Evolutionary conservation across 1,139 yeast species (phyloP).

Genomic region (Geotrichum klebahnii): DNA sequence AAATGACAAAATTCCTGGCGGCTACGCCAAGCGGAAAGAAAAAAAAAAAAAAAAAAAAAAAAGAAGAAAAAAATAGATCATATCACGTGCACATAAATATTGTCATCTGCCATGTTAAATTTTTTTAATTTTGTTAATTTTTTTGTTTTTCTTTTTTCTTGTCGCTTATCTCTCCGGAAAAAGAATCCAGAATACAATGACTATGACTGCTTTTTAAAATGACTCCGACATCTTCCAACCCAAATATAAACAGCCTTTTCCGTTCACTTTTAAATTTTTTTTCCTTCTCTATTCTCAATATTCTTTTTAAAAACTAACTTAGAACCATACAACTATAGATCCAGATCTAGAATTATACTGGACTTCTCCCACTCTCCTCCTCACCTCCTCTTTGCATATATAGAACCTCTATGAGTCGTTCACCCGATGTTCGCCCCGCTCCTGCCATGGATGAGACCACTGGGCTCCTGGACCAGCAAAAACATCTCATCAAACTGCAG

Average conservation of each 20-base stretch:
- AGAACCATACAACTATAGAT: background rate
- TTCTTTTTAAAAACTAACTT: too few species aligned
- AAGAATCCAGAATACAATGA: too few species aligned
- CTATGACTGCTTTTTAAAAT: too few species aligned
- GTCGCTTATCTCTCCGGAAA: too few species aligned
- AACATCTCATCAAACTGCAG: background rate
- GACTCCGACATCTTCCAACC: too few species aligned
- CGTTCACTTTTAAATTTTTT: too few species aligned
- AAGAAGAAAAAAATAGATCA: background rate
- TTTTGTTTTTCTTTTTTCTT: background rate
- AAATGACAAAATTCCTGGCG: background rate
- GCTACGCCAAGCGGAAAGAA: too few species aligned
- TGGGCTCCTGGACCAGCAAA: slow-evolving; percentile 6
- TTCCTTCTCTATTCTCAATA: background rate
- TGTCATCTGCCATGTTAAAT: too few species aligned
- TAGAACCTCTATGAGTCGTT: background rate
- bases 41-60: background rate
- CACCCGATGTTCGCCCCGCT: slow-evolving; percentile 3
- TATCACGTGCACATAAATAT: background rate
- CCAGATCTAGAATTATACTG: background rate
- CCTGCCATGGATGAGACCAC: slow-evolving; percentile 3
- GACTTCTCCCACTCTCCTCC: background rate
- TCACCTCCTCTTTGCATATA: background rate
- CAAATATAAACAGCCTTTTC: too few species aligned
- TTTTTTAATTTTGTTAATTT: background rate